Conservation (phyloP, 768 basidiomycete genomes). For the Termitomyces sp. region DNA sequence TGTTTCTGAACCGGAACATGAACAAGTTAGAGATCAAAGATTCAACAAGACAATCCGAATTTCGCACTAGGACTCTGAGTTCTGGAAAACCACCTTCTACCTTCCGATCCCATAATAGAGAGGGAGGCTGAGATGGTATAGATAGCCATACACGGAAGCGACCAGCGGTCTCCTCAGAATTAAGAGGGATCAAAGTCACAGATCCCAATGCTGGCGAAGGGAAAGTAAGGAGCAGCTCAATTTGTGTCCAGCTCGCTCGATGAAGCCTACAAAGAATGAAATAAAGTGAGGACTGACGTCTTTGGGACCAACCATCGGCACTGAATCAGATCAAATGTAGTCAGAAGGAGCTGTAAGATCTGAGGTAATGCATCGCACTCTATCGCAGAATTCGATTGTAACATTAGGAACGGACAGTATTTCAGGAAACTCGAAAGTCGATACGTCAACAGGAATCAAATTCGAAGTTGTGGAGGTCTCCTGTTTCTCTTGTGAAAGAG, state of each 20-base stretch:
- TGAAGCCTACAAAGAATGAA: constrained; percentile 63
- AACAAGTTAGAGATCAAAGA: neutral
- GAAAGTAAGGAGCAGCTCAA: constrained; percentile 89
- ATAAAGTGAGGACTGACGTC: neutral
- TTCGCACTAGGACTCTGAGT: constrained; percentile 67
- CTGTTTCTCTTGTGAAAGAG: constrained; percentile 2
- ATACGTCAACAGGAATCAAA: constrained; percentile 33
- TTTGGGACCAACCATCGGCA: constrained; percentile 70
- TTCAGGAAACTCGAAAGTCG: constrained; percentile 55
- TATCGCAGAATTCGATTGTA: constrained; percentile 91
- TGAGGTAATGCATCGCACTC: constrained; percentile 53
- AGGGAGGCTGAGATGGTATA: constrained; percentile 31
- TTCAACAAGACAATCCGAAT: neutral
- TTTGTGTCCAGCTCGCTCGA: constrained; percentile 90
- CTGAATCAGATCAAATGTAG: constrained; percentile 29
- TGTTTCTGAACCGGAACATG: constrained; percentile 62
- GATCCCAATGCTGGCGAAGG: constrained; percentile 68
- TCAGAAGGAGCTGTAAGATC: neutral
- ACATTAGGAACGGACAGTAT: constrained; percentile 47
- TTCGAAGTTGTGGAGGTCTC: neutral
- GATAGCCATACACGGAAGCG: constrained; percentile 90
- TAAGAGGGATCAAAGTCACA: constrained; percentile 73
- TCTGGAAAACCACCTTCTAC: constrained; percentile 91
- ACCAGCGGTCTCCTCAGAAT: constrained; percentile 80
- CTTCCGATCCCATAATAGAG: constrained; percentile 87